Conservation (phyloP, 2,329 filamentous ascomycete species). For the Botrytis sinoallii region DNA sequence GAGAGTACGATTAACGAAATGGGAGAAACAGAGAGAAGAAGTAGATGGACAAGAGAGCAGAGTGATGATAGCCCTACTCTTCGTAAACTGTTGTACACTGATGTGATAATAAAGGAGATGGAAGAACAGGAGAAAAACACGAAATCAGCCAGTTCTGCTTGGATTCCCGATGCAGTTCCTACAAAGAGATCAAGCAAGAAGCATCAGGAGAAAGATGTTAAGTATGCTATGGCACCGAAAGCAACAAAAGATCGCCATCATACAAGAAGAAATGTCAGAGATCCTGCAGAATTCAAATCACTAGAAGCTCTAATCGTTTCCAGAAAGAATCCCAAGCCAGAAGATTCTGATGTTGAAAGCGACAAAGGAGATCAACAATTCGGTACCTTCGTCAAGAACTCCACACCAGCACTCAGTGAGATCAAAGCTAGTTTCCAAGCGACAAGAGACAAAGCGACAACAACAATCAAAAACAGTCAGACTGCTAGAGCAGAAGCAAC, state of each 20-base stretch:
- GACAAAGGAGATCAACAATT: not conserved
- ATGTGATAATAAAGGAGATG: too few relatives aligned
- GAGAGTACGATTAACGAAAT: fast-evolving
- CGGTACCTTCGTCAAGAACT: fast-evolving
- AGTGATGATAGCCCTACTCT: too few relatives aligned
- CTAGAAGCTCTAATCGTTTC: not conserved
- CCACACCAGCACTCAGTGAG: not conserved
- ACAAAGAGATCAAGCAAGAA: not conserved
- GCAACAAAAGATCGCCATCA: not conserved
- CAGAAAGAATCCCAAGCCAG: not conserved
- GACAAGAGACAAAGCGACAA: not conserved
- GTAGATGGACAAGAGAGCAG: not conserved
- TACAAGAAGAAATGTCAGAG: not conserved
- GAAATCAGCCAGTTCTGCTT: not conserved
- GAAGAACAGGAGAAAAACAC: not conserved
- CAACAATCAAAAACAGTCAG: not conserved
- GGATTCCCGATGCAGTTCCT: not conserved
- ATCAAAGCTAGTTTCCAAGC: not conserved
- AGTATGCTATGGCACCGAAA: not conserved
- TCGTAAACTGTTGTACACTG: too few relatives aligned
- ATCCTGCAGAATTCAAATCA: not conserved
- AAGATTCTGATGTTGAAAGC: not conserved
- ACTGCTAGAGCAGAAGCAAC: not conserved
- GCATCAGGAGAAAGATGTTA: not conserved
- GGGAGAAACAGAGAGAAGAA: not conserved